Conservation (phyloP, 495 filamentous ascomycete species). For the Aspergillus asperescens region DNA sequence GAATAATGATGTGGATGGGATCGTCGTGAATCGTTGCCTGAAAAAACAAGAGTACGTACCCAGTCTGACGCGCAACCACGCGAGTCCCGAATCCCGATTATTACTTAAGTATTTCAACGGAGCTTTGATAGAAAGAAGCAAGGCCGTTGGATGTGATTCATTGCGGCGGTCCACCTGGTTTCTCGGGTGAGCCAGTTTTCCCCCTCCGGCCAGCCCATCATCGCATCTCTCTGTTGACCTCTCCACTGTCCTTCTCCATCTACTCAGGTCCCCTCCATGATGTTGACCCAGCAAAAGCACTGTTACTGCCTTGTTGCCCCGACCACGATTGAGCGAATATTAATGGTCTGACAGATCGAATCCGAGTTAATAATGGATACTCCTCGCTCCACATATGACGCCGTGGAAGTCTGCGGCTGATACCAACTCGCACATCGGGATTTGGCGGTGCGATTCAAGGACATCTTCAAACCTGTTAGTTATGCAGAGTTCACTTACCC, state of each 20-base stretch:
- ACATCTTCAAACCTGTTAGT: neutral
- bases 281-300: neutral
- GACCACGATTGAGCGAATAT: neutral
- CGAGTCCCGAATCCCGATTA: no score
- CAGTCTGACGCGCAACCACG: neutral
- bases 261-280: neutral
- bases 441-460: neutral
- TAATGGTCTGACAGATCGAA: neutral
- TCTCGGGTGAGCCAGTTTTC: constrained; percentile 1
- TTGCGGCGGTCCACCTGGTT: neutral
- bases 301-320: neutral
- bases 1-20: constrained; percentile 6
- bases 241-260: neutral
- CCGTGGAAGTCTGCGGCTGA: neutral
- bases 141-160: constrained; percentile 6
- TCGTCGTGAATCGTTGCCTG: constrained; percentile 11
- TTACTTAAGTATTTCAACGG: no score
- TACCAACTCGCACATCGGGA: no score
- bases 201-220: constrained; percentile 6
- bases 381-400: constrained; percentile 5
- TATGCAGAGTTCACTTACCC: no score
- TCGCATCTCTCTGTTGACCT: neutral
- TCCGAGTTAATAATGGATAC: neutral
- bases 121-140: constrained; percentile 1
- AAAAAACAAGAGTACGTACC: constrained; percentile 1